These are phyloP conservation scores for Penicillium desertorum DNA, from an alignment of 495 filamentous ascomycete species.

Conservation along the genomic window DNA sequence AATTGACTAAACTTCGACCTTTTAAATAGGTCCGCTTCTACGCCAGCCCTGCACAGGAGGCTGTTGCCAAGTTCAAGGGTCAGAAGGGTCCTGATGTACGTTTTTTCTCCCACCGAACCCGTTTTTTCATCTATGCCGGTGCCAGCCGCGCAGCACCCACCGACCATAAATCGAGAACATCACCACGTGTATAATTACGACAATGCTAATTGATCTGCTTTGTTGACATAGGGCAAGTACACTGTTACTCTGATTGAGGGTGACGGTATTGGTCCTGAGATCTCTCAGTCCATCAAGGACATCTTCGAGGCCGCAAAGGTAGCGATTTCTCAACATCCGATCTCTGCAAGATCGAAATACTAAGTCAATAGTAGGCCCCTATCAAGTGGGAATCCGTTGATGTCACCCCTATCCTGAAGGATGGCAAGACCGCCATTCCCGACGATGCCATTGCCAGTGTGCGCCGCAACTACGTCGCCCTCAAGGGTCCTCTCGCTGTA, in stretches of 20 bases:
- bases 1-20: conserved; percentile 30
- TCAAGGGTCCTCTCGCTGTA: conserved; percentile 97
- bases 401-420: conserved; percentile 87
- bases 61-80: conserved; percentile 91
- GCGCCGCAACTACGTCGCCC: conserved; percentile 86
- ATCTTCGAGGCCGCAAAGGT: conserved; percentile 96
- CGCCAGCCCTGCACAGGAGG: conserved; percentile 58
- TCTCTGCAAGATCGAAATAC: conserved; percentile 18
- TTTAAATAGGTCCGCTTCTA: conserved; percentile 46
- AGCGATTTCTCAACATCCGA: conserved; percentile 26
- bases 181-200: conserved; percentile 7
- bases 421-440: conserved; percentile 89
- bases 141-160: conserved; percentile 22
- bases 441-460: conserved; percentile 89
- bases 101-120: conserved; percentile 20
- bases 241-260: conserved; percentile 96
- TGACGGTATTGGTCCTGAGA: conserved; percentile 97
- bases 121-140: conserved; percentile 24
- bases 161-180: conserved; percentile 7
- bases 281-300: conserved; percentile 94
- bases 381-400: conserved; percentile 97
- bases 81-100: conserved; percentile 81
- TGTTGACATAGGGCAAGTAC: conserved; percentile 72
- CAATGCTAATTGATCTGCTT: conserved; percentile 17
- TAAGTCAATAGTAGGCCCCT: conserved; percentile 66